These are phyloP conservation scores for Verruconis gallopava DNA, from an alignment of 2,329 filamentous ascomycete species.

Conservation along the genomic window DNA sequence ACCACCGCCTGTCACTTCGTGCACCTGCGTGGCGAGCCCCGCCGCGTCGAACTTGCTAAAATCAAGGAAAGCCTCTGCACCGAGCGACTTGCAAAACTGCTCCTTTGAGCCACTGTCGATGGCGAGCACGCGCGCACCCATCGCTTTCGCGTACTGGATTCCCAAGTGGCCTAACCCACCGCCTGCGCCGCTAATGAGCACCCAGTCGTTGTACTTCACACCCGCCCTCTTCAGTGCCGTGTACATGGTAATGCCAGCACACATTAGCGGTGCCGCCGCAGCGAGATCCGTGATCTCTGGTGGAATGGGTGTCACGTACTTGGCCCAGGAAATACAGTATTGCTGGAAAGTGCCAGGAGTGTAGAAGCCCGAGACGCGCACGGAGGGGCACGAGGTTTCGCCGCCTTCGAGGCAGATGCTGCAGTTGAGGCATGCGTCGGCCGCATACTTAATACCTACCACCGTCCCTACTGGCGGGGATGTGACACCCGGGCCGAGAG, in stretches of 20 bases:
- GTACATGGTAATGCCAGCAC: conserved; percentile 41
- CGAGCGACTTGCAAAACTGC: conserved; percentile 31
- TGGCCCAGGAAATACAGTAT: not conserved
- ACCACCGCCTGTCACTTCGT: conserved; percentile 33
- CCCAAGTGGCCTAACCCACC: conserved; percentile 37
- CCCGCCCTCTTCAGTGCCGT: conserved; percentile 31
- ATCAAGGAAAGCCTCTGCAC: conserved; percentile 43
- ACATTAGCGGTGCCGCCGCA: conserved; percentile 44
- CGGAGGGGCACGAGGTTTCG: not conserved
- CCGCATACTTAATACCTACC: not conserved
- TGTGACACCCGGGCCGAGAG: not conserved
- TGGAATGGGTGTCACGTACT: not conserved
- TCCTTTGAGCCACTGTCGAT: conserved; percentile 43
- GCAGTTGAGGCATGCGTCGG: not conserved
- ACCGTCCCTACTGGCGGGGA: not conserved
- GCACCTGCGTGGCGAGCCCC: conserved; percentile 34
- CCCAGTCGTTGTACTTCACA: conserved; percentile 27
- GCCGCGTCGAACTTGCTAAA: conserved; percentile 32
- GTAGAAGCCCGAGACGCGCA: not conserved
- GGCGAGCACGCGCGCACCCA: conserved; percentile 39
- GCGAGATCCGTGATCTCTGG: not conserved
- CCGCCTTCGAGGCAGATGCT: not conserved
- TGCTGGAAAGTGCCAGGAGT: not conserved
- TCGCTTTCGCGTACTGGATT: conserved; percentile 37
- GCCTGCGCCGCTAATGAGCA: conserved; percentile 23